Conservation (phyloP, 2,329 filamentous ascomycete genomes). For the Lasiodiplodia hormozganensis region DNA sequence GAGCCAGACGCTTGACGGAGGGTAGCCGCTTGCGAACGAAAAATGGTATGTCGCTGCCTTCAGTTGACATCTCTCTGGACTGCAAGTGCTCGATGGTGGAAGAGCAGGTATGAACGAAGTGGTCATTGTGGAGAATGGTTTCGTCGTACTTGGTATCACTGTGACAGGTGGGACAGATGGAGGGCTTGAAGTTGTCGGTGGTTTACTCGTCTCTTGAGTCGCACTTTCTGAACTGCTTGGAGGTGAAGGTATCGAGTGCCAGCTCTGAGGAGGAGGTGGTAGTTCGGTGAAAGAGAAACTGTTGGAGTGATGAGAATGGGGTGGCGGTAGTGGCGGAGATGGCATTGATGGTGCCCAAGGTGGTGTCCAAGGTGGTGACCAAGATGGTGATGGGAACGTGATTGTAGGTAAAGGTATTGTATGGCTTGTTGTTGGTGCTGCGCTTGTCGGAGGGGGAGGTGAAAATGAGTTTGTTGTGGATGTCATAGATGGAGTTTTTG, state of each 20-base stretch:
- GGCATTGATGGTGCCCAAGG: not conserved
- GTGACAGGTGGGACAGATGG: not conserved
- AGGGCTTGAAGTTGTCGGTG: not conserved
- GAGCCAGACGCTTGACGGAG: slow-evolving; percentile 8
- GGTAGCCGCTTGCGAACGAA: not conserved
- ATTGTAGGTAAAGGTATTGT: not conserved
- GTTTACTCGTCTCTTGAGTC: not conserved
- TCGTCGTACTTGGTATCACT: not conserved
- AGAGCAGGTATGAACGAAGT: not conserved
- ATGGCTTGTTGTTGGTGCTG: too few species aligned
- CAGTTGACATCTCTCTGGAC: not conserved
- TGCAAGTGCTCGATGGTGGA: not conserved
- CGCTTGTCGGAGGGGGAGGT: not conserved
- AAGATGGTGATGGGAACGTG: too few species aligned
- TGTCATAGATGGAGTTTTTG: not conserved
- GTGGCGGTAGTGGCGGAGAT: too few species aligned
- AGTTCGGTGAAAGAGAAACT: too few species aligned
- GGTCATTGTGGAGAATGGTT: not conserved
- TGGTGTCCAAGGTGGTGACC: not conserved
- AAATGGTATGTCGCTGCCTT: not conserved
- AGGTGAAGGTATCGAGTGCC: too few species aligned
- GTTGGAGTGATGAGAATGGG: too few species aligned
- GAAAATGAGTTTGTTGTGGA: not conserved
- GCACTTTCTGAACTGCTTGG: not conserved
- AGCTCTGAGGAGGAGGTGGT: too few species aligned